Base-by-base conservation (phyloP, 2,329 filamentous ascomycete species). In the Trichoderma asperellum region DNA sequence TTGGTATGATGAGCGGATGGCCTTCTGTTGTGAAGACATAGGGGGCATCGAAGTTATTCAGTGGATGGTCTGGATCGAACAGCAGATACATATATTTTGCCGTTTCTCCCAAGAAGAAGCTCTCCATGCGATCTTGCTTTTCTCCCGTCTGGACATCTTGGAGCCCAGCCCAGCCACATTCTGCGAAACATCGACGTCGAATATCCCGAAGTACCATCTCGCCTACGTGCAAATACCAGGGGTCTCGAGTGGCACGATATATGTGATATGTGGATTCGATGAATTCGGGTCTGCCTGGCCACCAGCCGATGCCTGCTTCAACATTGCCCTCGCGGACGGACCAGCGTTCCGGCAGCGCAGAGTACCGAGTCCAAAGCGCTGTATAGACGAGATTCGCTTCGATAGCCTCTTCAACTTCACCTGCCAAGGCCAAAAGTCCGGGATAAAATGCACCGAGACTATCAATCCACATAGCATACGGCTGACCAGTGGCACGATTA, bases 21-120 rank as follows among this genome's bases (percentile, higher is more conserved):
- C 95, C 96, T 80, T 99, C 96, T 0, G 96, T 99, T 0, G 92
- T 96, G 78, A 99, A 98, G 16, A 99, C 95, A 78, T 91, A 96
- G 0, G 94, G 89, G 0, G 90, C 89, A 79, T 98, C 96, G 49
- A 96, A 82, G 24, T 88, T 90, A 79, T 98, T 98, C 53, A 99
- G 82, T 0, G 94, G 93, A 80, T 98, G 96, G 16, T 89, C 86
- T 5, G 90, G 86, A 73, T 97, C 92, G 78, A 96, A 98, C 2
- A 98, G 87, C 67, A 99, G 83, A 78, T 96, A 98, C 72, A 99
- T 84, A 79, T 99, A 99, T 80, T 98, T 97, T 56, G 93, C 91
- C 1, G 96, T 99, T 80, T 99, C 96, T 16, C 96, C 95, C 0
- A 99, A 85, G 76, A 98, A 98, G 84, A 98, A 99, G 78, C 95